These are phyloP conservation scores for Coffea eugenioides DNA, from an alignment of 257 asterid species.

Conservation along the genomic window DNA sequence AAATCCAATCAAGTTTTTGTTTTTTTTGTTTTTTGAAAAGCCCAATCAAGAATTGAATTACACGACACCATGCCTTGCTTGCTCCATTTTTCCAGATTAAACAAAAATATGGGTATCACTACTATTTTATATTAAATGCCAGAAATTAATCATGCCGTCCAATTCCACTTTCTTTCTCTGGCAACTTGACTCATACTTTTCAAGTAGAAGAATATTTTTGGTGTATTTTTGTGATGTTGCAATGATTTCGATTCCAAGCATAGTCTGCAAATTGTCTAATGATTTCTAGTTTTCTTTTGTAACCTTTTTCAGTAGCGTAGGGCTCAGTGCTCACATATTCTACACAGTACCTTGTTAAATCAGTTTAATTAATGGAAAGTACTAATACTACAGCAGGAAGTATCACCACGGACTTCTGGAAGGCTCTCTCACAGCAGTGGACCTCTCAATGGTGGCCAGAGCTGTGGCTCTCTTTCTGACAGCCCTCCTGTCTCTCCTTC, in stretches of 20 bases:
- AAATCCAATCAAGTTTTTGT: constrained; percentile 5
- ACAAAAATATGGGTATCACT: background rate
- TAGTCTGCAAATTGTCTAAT: constrained; percentile 4
- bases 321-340: background rate
- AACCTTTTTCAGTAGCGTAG: constrained; percentile 8
- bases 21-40: background rate
- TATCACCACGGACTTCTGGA: constrained; percentile 97
- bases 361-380: background rate
- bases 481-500: constrained; percentile 96
- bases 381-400: constrained; percentile 69
- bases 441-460: constrained; percentile 68
- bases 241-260: constrained; percentile 27
- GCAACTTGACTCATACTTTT: background rate
- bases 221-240: background rate
- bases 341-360: background rate
- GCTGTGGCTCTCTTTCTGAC: constrained; percentile 78
- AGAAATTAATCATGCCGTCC: constrained; percentile 24
- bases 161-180: constrained; percentile 1
- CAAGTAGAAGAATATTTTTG: background rate
- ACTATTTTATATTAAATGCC: background rate
- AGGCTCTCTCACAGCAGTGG: constrained; percentile 98
- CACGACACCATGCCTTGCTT: constrained; percentile 22
- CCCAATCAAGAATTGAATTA: constrained; percentile 1
- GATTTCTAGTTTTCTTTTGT: background rate
- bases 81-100: constrained; percentile 10